Base-by-base conservation (phyloP, 208 protist genomes). In the Trypanosoma platydactyli region DNA sequence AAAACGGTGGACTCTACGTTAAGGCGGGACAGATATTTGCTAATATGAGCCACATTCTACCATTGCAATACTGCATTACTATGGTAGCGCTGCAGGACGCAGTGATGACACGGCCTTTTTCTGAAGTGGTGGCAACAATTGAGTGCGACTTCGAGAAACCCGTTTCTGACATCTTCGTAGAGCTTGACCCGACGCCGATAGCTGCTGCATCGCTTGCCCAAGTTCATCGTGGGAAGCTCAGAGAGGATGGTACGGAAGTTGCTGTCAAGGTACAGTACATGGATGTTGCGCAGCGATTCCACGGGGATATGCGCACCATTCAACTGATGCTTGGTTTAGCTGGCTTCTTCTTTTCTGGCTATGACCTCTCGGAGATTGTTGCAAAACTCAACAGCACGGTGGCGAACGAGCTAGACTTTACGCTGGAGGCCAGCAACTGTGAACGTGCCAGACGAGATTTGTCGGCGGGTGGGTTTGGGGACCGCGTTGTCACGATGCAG, bases 201-300 rank as follows among this genome's bases (percentile, higher is more conserved):
- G 92, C 92, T 6, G 87, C 90, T 13, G 92, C 92, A 9, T 96
- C 90, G 9, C 86, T 97, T 22, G 92, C 92, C 12, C 92, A 97
- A 68, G 92, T 97, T 7, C 92, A 97, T 66, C 82, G 83, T 29
- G 86, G 71, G n/a, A 69, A 48, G 18, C 73, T 94, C 24, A 77
- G 57, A 27, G 65, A 79, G 20, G 81, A 88, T 29, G 73, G 86
- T 38, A 50, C 68, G 22, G 88, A 97, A 9, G 95, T 99, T 0
- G 97, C 97, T 13, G 88, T 99, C 41, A 99, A 99, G 84, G 92
- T 98, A 50, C 94, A 97, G 80, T 95, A 95, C 75, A 84, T 94
- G 59, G 88, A 92, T 59, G 79, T 97, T 46, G 83, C 79, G 0
- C 76, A 90, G 65, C 83, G 88, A 24, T 96, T 97, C 68, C 55